Evolutionary conservation across 192 early-diverging fungal genomes (phyloP).

Genomic region (Umbelopsis isabellina): DNA sequence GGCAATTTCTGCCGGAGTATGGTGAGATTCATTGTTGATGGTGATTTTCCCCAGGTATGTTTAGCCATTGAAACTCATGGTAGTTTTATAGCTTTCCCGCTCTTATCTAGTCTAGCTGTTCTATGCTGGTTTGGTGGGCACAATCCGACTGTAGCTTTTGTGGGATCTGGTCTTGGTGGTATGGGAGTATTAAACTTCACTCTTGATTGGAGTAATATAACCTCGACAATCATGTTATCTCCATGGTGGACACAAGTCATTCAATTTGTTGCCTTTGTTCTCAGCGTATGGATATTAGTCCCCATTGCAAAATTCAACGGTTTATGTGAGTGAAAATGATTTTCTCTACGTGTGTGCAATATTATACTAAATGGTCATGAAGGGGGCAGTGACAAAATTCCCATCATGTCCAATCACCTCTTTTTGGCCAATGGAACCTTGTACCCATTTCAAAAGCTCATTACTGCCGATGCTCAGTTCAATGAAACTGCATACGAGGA

Average conservation of each 20-base stretch:
- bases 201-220: constrained; percentile 76
- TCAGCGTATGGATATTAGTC: constrained; percentile 76
- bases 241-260: constrained; percentile 77
- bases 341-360: not conserved
- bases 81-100: constrained; percentile 30
- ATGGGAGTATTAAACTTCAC: constrained; percentile 72
- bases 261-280: constrained; percentile 67
- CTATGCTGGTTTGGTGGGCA: constrained; percentile 38
- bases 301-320: constrained; percentile 51
- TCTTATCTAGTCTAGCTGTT: constrained; percentile 41
- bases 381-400: constrained; percentile 26
- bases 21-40: not conserved
- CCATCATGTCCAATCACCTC: constrained; percentile 46
- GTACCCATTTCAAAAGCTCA: constrained; percentile 39
- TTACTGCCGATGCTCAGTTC: constrained; percentile 50
- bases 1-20: constrained; percentile 46
- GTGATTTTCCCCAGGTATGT: no score
- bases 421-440: constrained; percentile 36
- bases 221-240: constrained; percentile 66
- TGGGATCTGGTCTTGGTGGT: constrained; percentile 60
- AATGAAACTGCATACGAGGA: constrained; percentile 56
- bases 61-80: not conserved
- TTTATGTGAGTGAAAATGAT: constrained; percentile 26
- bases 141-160: constrained; percentile 39
- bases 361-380: not conserved